These are phyloP conservation scores for Xylaria sp. DNA, from an alignment of 2,329 filamentous ascomycete species.

Conservation along the genomic window DNA sequence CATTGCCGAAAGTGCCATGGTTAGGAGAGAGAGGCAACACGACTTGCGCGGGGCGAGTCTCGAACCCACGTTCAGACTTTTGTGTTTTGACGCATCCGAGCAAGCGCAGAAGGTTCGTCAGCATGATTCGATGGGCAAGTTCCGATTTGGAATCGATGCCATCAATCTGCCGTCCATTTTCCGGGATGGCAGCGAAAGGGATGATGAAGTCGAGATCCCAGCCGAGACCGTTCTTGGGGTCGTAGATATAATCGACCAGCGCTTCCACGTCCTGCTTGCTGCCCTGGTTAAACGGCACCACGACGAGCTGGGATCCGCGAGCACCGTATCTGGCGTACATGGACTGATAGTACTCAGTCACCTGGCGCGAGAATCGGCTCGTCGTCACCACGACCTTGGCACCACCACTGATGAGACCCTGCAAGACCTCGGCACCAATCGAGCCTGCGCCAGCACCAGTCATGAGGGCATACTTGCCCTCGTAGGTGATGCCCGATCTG, in stretches of 20 bases:
- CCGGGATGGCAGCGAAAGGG: slow-evolving; percentile 96
- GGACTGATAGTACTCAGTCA: slow-evolving; percentile 98
- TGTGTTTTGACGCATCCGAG: slow-evolving; percentile 90
- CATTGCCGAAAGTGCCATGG: slow-evolving; percentile 97
- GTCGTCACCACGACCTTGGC: slow-evolving; percentile 98
- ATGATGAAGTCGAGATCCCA: slow-evolving; percentile 98
- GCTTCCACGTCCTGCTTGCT: slow-evolving; percentile 98
- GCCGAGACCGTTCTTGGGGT: slow-evolving; percentile 92
- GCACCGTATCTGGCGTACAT: slow-evolving; percentile 97
- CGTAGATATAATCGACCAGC: slow-evolving; percentile 95
- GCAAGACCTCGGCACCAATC: slow-evolving; percentile 95
- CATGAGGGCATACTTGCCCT: slow-evolving; percentile 97
- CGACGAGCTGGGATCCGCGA: slow-evolving; percentile 93
- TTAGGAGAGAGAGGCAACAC: slow-evolving; percentile 96
- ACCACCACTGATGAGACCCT: slow-evolving; percentile 94
- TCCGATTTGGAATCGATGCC: slow-evolving; percentile 97
- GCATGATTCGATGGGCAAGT: slow-evolving; percentile 97
- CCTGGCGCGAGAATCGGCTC: slow-evolving; percentile 93
- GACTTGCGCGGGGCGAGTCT: slow-evolving; percentile 95
- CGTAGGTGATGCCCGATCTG: slow-evolving; percentile 86
- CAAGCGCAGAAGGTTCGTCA: slow-evolving; percentile 94
- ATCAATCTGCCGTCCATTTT: slow-evolving; percentile 97
- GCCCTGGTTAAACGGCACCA: slow-evolving; percentile 98
- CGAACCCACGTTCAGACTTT: slow-evolving; percentile 87
- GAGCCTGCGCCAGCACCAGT: slow-evolving; percentile 97